Conservation (phyloP, 2,329 filamentous ascomycete species). For the Thielaviopsis ethacetica region DNA sequence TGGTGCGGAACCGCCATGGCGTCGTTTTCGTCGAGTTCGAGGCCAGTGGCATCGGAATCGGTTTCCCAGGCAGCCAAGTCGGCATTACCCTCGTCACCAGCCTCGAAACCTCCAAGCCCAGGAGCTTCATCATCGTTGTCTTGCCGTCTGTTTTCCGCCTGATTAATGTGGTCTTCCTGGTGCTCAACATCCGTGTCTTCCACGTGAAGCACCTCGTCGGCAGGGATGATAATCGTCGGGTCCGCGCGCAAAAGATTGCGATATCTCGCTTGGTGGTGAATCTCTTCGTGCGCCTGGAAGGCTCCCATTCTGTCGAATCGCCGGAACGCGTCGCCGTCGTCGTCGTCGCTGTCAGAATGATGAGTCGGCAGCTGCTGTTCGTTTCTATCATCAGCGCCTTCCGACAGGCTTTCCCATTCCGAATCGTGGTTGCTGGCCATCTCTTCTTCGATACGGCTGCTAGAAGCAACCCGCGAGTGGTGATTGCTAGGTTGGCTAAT, state of each 20-base stretch:
- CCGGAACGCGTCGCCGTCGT: slow-evolving; percentile 4
- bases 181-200: slow-evolving; percentile 8
- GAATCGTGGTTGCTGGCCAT: slow-evolving; percentile 1
- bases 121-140: neutral
- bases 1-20: neutral
- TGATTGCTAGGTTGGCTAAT: neutral
- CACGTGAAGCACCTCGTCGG: slow-evolving; percentile 6
- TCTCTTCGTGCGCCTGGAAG: neutral
- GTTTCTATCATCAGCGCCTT: neutral
- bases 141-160: neutral
- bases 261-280: neutral
- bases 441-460: neutral
- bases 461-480: slow-evolving; percentile 1
- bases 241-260: neutral
- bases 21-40: slow-evolving; percentile 2
- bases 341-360: neutral
- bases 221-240: neutral
- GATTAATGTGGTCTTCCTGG: neutral
- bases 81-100: slow-evolving; percentile 7
- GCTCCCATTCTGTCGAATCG: neutral
- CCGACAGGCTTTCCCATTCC: slow-evolving; percentile 8
- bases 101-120: slow-evolving; percentile 10
- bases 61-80: neutral
- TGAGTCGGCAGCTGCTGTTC: neutral
- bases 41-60: slow-evolving; percentile 8